phyloP scores from a whole-genome alignment of 805 yeast species.

The Starmerella floricola region DNA sequence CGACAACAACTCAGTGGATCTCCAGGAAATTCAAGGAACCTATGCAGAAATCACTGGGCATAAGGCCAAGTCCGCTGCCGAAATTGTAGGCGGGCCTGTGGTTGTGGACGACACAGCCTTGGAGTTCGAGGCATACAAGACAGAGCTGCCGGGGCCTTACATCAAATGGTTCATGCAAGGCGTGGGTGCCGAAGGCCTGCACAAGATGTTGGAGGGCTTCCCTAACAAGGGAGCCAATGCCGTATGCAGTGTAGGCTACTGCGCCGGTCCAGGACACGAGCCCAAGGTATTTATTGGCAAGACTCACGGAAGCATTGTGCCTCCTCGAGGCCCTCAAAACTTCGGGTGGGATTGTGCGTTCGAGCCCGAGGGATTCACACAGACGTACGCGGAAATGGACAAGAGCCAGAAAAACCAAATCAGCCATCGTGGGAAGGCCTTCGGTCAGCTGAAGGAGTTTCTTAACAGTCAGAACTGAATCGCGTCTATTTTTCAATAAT shows the following conservation, averaged over 20 bases:
- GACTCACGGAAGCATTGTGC: constrained; percentile 70
- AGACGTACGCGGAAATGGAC: constrained; percentile 81
- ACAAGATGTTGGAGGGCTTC: constrained; percentile 65
- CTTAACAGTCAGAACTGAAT: constrained; percentile 12
- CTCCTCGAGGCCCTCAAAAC: constrained; percentile 59
- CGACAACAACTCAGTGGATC: constrained; percentile 56
- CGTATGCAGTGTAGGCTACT: constrained; percentile 82
- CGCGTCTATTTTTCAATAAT: not conserved
- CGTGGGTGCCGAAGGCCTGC: constrained; percentile 66
- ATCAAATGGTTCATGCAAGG: constrained; percentile 80
- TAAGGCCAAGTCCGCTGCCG: constrained; percentile 67
- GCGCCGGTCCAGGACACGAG: constrained; percentile 64
- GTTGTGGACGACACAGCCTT: constrained; percentile 92
- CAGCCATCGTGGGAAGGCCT: constrained; percentile 79
- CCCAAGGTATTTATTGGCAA: constrained; percentile 76
- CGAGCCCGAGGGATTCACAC: constrained; percentile 60
- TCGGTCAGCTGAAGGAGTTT: constrained; percentile 54
- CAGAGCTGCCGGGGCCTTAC: constrained; percentile 85
- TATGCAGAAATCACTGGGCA: constrained; percentile 68
- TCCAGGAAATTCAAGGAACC: constrained; percentile 85
- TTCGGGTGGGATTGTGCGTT: constrained; percentile 96
- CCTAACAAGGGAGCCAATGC: constrained; percentile 80
- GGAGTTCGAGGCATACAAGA: constrained; percentile 62
- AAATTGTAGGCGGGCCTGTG: constrained; percentile 58
- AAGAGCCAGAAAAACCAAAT: constrained; percentile 63